A percentile compares a stretch with the other conserved stretches of the same genome.
Evolutionary conservation across 2,329 filamentous ascomycete genomes (phyloP).

Genomic region (Aschersonia sp.): DNA sequence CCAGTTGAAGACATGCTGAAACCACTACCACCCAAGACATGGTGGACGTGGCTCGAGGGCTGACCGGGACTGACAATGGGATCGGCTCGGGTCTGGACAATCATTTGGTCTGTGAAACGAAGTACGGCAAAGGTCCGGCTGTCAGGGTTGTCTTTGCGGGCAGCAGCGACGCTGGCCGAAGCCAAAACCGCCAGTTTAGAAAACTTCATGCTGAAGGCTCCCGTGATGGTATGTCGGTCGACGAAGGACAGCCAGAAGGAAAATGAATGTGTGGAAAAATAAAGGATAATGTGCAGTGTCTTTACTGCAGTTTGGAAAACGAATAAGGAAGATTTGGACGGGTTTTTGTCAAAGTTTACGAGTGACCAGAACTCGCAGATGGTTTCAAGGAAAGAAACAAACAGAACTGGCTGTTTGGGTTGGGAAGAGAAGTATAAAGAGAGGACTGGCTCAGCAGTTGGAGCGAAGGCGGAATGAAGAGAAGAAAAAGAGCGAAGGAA

Average conservation of each 20-base stretch:
- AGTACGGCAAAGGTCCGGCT: conserved; percentile 50
- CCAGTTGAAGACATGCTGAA: conserved; percentile 50
- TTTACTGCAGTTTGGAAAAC: neutral
- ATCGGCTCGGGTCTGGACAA: conserved; percentile 48
- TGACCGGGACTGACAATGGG: conserved; percentile 51
- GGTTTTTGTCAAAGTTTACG: conserved; percentile 1
- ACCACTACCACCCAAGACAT: conserved; percentile 53
- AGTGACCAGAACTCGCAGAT: conserved; percentile 9
- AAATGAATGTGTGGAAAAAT: conserved; percentile 5
- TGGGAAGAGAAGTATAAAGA: conserved; percentile 11
- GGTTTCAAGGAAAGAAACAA: conserved; percentile 14
- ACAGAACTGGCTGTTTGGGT: conserved; percentile 12
- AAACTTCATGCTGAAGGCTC: conserved; percentile 19
- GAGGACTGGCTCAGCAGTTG: conserved; percentile 20
- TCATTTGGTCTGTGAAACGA: conserved; percentile 51
- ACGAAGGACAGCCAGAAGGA: conserved; percentile 10
- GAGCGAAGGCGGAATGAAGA: neutral
- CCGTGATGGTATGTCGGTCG: conserved; percentile 1
- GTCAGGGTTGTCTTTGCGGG: conserved; percentile 26
- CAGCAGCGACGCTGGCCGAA: conserved; percentile 19
- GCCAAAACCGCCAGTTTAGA: conserved; percentile 19
- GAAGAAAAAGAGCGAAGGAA: neutral
- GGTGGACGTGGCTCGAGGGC: conserved; percentile 50
- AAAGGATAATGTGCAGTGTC: neutral
- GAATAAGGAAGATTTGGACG: neutral